These are phyloP conservation scores for Russula ochroleuca DNA, from an alignment of 768 basidiomycete species.

Conservation along the genomic window DNA sequence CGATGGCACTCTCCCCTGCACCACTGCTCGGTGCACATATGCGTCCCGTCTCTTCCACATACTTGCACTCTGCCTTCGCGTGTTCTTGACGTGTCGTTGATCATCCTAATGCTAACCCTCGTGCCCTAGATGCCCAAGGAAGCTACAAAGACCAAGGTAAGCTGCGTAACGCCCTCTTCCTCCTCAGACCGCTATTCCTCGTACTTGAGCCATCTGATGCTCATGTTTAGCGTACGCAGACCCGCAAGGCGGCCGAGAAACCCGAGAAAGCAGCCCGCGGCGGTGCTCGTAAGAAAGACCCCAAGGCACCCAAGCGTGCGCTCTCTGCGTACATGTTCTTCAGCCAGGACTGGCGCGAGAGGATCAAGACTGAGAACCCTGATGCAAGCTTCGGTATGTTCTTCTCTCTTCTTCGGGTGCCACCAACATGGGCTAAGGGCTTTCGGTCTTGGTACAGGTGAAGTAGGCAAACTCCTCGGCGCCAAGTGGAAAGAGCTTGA, in stretches of 20 bases:
- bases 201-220: conserved; percentile 5
- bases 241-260: conserved; percentile 71
- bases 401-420: conserved; percentile 8
- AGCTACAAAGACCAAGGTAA: conserved; percentile 62
- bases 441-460: conserved; percentile 47
- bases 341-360: conserved; percentile 91
- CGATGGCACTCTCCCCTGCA: conserved; percentile 11
- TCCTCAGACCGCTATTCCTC: conserved; percentile 17
- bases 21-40: conserved; percentile 2
- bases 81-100: conserved; percentile 40
- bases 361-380: conserved; percentile 94
- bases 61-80: conserved; percentile 29
- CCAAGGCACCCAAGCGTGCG: conserved; percentile 84
- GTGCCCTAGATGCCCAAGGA: conserved; percentile 72
- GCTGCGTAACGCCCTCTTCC: conserved; percentile 32
- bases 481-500: conserved; percentile 96
- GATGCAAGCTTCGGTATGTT: conserved; percentile 83
- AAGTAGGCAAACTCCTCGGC: conserved; percentile 92
- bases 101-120: conserved; percentile 36
- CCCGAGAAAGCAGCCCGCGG: conserved; percentile 49
- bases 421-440: conserved; percentile 19
- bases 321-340: conserved; percentile 99
- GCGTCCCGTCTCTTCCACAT: conserved; percentile 1
- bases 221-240: conserved; percentile 37
- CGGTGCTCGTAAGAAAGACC: conserved; percentile 68